Conservation (phyloP, 2,329 filamentous ascomycete species). For the Phaeosphaeriaceae sp. region DNA sequence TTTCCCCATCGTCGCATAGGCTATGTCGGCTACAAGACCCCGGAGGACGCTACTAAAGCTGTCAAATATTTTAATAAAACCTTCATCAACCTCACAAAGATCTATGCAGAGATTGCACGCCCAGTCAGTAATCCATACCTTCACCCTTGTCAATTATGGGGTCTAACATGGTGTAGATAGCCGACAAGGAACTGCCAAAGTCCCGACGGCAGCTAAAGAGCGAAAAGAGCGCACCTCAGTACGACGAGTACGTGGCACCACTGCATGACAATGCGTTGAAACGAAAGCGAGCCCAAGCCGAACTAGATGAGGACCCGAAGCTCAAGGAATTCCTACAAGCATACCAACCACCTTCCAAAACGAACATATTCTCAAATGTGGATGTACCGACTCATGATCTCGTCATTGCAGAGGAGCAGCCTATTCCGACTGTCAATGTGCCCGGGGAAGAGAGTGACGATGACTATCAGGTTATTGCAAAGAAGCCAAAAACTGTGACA, state of each 20-base stretch:
- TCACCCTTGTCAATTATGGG: neutral
- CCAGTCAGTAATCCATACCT: constrained; percentile 63
- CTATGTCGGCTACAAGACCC: constrained; percentile 89
- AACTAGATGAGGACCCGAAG: constrained; percentile 71
- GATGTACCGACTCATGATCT: constrained; percentile 38
- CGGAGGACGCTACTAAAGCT: constrained; percentile 79
- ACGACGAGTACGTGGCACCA: constrained; percentile 34
- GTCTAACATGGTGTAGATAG: constrained; percentile 42
- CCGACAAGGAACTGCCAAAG: constrained; percentile 43
- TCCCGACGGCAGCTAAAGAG: constrained; percentile 40
- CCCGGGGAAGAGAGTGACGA: constrained; percentile 68
- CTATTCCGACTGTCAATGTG: constrained; percentile 29
- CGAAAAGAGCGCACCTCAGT: constrained; percentile 28
- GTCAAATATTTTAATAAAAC: constrained; percentile 95
- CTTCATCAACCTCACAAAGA: constrained; percentile 95
- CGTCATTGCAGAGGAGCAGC: constrained; percentile 20
- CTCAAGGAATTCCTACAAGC: constrained; percentile 84
- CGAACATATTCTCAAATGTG: constrained; percentile 68
- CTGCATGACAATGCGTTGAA: constrained; percentile 60
- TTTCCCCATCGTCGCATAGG: constrained; percentile 89
- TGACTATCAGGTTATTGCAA: constrained; percentile 72
- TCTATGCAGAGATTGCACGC: constrained; percentile 85
- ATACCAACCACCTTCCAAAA: constrained; percentile 73
- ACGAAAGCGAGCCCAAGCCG: constrained; percentile 65
- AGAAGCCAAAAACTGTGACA: constrained; percentile 48